Evolutionary conservation across 495 filamentous ascomycete species (phyloP).

Genomic region (Penicillium atrosanguineum): DNA sequence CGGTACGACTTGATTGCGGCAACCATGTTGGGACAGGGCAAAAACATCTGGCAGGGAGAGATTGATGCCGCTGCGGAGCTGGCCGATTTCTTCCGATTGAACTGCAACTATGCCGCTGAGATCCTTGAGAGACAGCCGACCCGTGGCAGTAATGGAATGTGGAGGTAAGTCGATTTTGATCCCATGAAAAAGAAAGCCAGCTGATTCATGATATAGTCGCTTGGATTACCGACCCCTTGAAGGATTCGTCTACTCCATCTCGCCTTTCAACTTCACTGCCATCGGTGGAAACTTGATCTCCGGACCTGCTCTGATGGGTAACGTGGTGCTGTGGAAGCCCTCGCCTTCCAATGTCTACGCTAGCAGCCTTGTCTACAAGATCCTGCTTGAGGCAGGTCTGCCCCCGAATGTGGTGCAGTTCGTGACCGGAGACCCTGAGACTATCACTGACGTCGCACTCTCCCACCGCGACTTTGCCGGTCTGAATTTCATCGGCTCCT

Average conservation of each 20-base stretch:
- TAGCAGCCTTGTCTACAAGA: slow-evolving; percentile 74
- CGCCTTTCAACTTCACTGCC: slow-evolving; percentile 89
- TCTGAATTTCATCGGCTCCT: slow-evolving; percentile 80
- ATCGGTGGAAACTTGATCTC: slow-evolving; percentile 76
- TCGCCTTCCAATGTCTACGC: slow-evolving; percentile 73
- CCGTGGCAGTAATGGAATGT: slow-evolving; percentile 55
- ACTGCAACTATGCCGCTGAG: slow-evolving; percentile 73
- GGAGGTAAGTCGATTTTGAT: slow-evolving; percentile 53
- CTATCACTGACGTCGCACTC: slow-evolving; percentile 67
- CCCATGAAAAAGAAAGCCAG: not conserved
- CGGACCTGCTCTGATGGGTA: slow-evolving; percentile 74
- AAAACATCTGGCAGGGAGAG: slow-evolving; percentile 97
- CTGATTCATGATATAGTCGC: slow-evolving; percentile 36
- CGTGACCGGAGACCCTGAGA: slow-evolving; percentile 72
- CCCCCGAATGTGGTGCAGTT: slow-evolving; percentile 81
- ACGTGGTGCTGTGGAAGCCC: slow-evolving; percentile 88
- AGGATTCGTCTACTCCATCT: slow-evolving; percentile 83
- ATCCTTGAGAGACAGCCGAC: slow-evolving; percentile 73
- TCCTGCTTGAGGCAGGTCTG: slow-evolving; percentile 83
- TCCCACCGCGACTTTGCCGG: slow-evolving; percentile 69
- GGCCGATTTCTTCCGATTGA: slow-evolving; percentile 84
- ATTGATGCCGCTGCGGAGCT: slow-evolving; percentile 93
- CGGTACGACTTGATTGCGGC: slow-evolving; percentile 90
- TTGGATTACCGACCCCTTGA: slow-evolving; percentile 81
- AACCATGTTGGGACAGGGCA: slow-evolving; percentile 93